Conservation (phyloP, 345 rosid genomes). For the Aethionema arabicum region DNA sequence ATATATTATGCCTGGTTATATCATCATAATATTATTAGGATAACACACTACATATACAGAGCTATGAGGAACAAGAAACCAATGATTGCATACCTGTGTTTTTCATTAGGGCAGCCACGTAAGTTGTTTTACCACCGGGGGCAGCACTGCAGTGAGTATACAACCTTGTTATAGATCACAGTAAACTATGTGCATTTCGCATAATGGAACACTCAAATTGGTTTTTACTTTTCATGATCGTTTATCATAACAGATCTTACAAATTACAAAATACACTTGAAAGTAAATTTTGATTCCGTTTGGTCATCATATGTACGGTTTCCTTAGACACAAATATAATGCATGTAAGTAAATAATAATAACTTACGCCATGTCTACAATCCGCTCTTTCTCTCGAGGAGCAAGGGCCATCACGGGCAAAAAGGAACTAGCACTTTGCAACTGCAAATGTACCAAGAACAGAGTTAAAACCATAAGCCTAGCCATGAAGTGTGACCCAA, state of each 20-base stretch:
- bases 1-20: conserved; percentile 67
- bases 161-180: conserved; percentile 13
- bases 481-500: not conserved
- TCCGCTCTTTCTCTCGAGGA: conserved; percentile 84
- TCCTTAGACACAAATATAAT: conserved; percentile 4
- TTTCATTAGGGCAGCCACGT: conserved; percentile 77
- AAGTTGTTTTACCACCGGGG: conserved; percentile 92
- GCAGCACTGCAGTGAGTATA: conserved; percentile 70
- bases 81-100: conserved; percentile 60
- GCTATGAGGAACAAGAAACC: not conserved
- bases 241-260: not conserved
- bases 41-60: conserved; percentile 20
- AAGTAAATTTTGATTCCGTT: conserved; percentile 2
- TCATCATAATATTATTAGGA: conserved; percentile 24
- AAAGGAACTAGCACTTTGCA: conserved; percentile 96
- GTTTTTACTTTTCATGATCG: not conserved
- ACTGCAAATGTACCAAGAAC: conserved; percentile 41
- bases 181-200: conserved; percentile 37
- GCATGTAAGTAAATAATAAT: not conserved
- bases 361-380: conserved; percentile 97
- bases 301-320: conserved; percentile 2
- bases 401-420: conserved; percentile 99
- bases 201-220: not conserved
- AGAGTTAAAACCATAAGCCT: conserved; percentile 17
- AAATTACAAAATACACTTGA: not conserved